phyloP scores from a whole-genome alignment of 352 stramenopile species.

The Discostella stelligera region DNA sequence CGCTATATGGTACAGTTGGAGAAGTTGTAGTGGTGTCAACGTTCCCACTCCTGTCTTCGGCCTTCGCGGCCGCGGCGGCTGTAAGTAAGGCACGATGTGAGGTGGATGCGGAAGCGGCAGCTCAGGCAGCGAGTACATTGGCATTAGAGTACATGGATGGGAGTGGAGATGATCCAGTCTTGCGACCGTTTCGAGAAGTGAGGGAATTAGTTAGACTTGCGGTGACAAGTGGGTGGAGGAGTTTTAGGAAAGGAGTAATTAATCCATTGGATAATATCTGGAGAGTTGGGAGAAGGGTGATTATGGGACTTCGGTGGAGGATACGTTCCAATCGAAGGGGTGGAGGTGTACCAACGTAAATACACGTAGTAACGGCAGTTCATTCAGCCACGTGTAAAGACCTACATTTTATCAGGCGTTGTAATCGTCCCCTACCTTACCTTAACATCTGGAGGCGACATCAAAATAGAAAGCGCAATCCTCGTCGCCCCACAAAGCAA shows the following conservation, averaged over 20 bases:
- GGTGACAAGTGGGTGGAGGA: slow-evolving; percentile 37
- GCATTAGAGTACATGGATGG: slow-evolving; percentile 69
- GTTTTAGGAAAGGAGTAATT: slow-evolving; percentile 16
- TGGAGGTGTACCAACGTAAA: background rate
- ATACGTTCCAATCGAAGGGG: slow-evolving; percentile 1
- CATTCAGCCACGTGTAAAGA: too few species aligned
- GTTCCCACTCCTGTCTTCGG: slow-evolving; percentile 62
- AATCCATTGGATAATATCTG: slow-evolving; percentile 29
- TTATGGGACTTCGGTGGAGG: slow-evolving; percentile 18
- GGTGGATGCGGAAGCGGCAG: slow-evolving; percentile 68
- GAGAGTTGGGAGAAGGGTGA: slow-evolving; percentile 19
- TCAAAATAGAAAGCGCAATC: too few species aligned
- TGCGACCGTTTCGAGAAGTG: slow-evolving; percentile 64
- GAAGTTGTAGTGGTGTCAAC: slow-evolving; percentile 44
- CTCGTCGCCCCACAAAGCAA: too few species aligned
- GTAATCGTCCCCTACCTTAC: too few species aligned
- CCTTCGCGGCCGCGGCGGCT: slow-evolving; percentile 69
- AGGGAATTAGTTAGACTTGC: slow-evolving; percentile 58
- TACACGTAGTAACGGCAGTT: too few species aligned
- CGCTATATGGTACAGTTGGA: slow-evolving; percentile 39
- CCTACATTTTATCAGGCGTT: too few species aligned
- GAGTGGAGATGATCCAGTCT: slow-evolving; percentile 55
- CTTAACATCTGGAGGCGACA: too few species aligned
- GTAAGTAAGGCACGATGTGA: slow-evolving; percentile 75
- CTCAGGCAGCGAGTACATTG: slow-evolving; percentile 56